phyloP scores from a whole-genome alignment of 495 filamentous ascomycete species.

The Chaetomium cochliodes region DNA sequence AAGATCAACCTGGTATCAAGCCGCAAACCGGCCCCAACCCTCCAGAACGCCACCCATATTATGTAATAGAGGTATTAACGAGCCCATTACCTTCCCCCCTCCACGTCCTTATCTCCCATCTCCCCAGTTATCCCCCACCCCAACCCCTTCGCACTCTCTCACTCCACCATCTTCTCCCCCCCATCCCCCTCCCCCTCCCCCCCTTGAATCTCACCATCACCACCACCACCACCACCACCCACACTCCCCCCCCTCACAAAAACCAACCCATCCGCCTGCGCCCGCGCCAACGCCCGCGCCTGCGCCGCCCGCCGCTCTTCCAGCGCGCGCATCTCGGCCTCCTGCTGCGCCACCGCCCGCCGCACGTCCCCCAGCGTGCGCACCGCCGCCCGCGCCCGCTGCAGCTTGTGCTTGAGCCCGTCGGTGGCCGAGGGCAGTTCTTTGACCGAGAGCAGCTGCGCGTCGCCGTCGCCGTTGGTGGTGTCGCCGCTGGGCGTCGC shows the following conservation, averaged over 20 bases:
- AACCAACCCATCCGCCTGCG: constrained; percentile 45
- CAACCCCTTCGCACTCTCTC: background rate
- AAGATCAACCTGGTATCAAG: background rate
- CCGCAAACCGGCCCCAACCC: background rate
- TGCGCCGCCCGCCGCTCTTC: constrained; percentile 64
- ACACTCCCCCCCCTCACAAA: constrained; percentile 32
- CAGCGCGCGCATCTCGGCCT: constrained; percentile 73
- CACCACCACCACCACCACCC: constrained; percentile 2
- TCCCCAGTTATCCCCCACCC: background rate
- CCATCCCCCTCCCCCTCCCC: constrained; percentile 13
- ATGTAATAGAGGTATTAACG: too few species aligned
- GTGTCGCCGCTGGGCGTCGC: constrained; percentile 10
- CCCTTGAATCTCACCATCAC: constrained; percentile 5
- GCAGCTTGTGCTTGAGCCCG: constrained; percentile 73
- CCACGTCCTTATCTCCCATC: background rate
- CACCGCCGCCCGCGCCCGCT: constrained; percentile 69
- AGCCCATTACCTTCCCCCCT: too few species aligned
- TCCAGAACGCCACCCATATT: too few species aligned
- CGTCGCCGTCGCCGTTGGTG: constrained; percentile 18
- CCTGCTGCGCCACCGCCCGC: constrained; percentile 71
- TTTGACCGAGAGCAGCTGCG: constrained; percentile 60
- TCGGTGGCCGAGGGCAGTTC: constrained; percentile 73
- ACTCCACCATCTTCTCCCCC: constrained; percentile 31
- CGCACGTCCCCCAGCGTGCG: constrained; percentile 70
- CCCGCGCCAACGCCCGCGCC: constrained; percentile 50